Base-by-base conservation (phyloP, 331 rosid genomes). In the Quercus lobata region DNA sequence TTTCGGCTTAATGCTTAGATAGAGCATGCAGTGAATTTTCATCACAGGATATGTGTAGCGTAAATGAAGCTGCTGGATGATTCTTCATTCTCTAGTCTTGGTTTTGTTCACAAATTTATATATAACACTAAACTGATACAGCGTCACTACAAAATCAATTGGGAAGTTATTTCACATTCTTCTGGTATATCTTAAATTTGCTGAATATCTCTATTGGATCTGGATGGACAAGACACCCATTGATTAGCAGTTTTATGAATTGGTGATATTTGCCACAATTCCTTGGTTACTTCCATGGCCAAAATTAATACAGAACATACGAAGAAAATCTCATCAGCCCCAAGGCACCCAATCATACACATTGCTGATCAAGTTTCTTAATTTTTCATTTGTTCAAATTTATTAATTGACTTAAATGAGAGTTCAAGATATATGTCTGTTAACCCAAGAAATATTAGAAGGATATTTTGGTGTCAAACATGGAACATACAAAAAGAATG, bases 21-120 rank as follows among this genome's bases (percentile, higher is more conserved):
- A 32, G 41, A 69, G 74, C 79, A 19, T 82, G 84, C 69, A 19
- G 2, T 68, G 74, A n/a, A 66, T 52, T 72, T 58, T 66, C 52
- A 60, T 75, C n/a, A n/a, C 22, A 15, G 34, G 54, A 46, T 46
- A 46, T 46, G 54, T 12, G 54, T 46, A 46, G 71, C 46, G 44
- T 32, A 16, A 7, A 16, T 65, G 71, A 65, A 65, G 71, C 24
- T 30, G 24, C 32, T 29, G 41, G 71, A 65, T 22, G 46, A 65
- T 68, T 32, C 52, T 68, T 22, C 14, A 65, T 68, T 32, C 52
- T 32, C 16, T 18, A 18, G 19, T 17, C 6, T 18, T 19, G 35
- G 72, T 34, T 66, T 34, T 27, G 30, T 8, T 58, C 12, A 25
- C 65, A 58, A 57, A 57, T 18, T 57, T 57, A 6, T 21, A 58